Conservation (phyloP, 2,329 filamentous ascomycete species). For the Diaporthe ilicicola region DNA sequence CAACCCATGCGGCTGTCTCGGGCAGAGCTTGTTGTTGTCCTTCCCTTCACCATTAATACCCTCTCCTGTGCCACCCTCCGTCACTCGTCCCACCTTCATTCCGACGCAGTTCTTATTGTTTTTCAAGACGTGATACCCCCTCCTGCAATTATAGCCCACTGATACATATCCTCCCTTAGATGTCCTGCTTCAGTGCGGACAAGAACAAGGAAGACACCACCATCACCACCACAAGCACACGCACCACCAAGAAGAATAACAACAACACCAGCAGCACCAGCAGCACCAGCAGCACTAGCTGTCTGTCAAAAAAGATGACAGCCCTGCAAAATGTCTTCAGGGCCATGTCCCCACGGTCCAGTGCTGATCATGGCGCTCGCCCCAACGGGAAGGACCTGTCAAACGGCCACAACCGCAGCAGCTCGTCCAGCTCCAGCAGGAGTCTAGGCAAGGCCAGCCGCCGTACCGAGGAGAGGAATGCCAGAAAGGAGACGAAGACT, state of each 20-base stretch:
- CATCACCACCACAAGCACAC: not conserved
- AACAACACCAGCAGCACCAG: not conserved
- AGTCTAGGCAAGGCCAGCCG: constrained; percentile 27
- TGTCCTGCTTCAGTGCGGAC: constrained; percentile 7
- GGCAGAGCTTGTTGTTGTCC: not conserved
- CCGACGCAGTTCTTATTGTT: not conserved
- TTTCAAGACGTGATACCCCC: constrained; percentile 2
- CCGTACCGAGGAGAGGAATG: constrained; percentile 42
- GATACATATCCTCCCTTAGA: not conserved
- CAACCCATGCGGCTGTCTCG: constrained; percentile 9
- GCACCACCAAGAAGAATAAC: not conserved
- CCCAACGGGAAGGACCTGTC: not conserved
- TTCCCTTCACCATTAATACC: constrained; percentile 19
- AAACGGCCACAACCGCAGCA: constrained; percentile 14
- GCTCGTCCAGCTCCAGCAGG: constrained; percentile 8
- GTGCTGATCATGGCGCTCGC: constrained; percentile 16
- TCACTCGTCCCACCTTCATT: not conserved
- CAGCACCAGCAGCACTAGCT: not conserved
- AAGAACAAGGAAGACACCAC: not conserved
- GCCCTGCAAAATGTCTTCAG: constrained; percentile 32
- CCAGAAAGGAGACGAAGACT: constrained; percentile 43
- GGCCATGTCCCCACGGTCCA: constrained; percentile 33
- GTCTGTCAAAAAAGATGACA: constrained; percentile 24
- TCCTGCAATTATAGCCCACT: not conserved
- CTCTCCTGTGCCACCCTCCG: not conserved